phyloP scores from a whole-genome alignment of 2,329 filamentous ascomycete genomes.

The Aspergillus pseudoviridinutans region DNA sequence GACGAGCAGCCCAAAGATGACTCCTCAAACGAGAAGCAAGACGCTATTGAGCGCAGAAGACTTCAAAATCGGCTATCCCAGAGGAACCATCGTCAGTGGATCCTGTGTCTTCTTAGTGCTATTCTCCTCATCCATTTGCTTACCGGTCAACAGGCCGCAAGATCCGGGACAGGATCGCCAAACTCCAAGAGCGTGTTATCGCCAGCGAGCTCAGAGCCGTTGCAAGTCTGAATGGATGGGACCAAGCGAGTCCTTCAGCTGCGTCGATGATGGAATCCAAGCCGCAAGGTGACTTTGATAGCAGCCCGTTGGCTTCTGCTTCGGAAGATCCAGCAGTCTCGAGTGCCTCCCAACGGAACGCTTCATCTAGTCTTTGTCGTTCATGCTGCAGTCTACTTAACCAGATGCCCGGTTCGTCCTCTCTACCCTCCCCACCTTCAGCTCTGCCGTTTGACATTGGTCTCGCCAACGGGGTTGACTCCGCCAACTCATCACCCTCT shows the following conservation, averaged over 20 bases:
- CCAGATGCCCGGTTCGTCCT: not conserved
- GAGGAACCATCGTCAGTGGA: slow-evolving; percentile 27
- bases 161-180: slow-evolving; percentile 32
- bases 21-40: slow-evolving; percentile 18
- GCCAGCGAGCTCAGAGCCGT: slow-evolving; percentile 30
- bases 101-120: not conserved
- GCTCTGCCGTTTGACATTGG: not conserved
- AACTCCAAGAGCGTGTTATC: slow-evolving; percentile 33
- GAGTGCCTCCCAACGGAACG: not conserved
- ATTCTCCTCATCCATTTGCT: not conserved
- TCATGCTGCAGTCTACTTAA: slow-evolving; percentile 1
- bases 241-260: slow-evolving; percentile 14
- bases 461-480: not conserved
- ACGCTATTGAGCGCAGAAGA: slow-evolving; percentile 27
- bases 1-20: slow-evolving; percentile 8
- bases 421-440: not conserved
- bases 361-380: not conserved
- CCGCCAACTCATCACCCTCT: not conserved
- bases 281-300: slow-evolving; percentile 5
- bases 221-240: slow-evolving; percentile 27
- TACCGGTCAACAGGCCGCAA: slow-evolving; percentile 23
- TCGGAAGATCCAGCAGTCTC: not conserved
- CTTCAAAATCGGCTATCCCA: slow-evolving; percentile 32
- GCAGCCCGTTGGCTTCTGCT: not conserved
- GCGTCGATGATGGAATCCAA: slow-evolving; percentile 5